Conservation (phyloP, 208 protist species). For the Crithidia brevicula region DNA sequence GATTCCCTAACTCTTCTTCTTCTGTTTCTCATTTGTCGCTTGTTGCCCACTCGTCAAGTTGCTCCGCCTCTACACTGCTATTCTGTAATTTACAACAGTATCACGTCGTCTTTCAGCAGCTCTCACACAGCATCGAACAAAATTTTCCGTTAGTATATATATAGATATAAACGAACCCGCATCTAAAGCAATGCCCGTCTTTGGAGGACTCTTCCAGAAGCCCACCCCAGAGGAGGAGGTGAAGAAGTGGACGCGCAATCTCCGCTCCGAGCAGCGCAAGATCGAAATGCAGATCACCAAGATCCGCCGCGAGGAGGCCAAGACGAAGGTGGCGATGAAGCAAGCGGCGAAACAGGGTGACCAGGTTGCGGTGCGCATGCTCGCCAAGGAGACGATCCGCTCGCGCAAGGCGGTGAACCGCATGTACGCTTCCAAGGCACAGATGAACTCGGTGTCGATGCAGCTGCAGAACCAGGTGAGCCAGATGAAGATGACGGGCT, state of each 20-base stretch:
- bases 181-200: conserved; percentile 40
- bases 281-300: conserved; percentile 82
- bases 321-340: conserved; percentile 83
- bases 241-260: conserved; percentile 71
- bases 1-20: too few relatives aligned
- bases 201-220: conserved; percentile 66
- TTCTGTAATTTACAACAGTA: too few relatives aligned
- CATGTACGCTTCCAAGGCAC: conserved; percentile 87
- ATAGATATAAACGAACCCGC: too few relatives aligned
- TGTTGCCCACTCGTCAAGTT: too few relatives aligned
- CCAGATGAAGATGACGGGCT: conserved; percentile 80
- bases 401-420: conserved; percentile 80
- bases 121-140: too few relatives aligned
- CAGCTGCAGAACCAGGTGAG: conserved; percentile 86
- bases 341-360: conserved; percentile 83
- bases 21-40: too few relatives aligned
- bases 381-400: conserved; percentile 84
- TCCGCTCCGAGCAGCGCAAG: conserved; percentile 83
- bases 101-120: too few relatives aligned
- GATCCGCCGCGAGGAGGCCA: conserved; percentile 86
- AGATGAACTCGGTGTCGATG: conserved; percentile 92
- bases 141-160: too few relatives aligned
- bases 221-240: conserved; percentile 77
- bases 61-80: too few relatives aligned
- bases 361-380: conserved; percentile 70